Percentiles rank a stretch among this genome's conserved stretches.
Conservation (phyloP, 1,284 basidiomycete species). For the Nidula niveotomentosa region DNA sequence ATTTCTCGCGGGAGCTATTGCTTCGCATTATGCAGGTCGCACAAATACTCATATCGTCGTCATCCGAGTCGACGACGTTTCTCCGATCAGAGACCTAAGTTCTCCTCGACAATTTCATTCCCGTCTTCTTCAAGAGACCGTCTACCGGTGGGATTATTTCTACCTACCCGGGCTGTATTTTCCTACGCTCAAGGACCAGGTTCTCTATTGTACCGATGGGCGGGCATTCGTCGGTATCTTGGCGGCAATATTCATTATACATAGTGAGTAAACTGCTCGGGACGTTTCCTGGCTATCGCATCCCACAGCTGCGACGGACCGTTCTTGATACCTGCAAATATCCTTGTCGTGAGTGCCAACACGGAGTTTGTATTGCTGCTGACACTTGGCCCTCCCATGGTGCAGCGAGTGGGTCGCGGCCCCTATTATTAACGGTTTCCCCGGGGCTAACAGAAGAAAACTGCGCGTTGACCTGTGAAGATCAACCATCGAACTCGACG, state of each 20-base stretch:
- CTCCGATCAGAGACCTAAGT: not conserved
- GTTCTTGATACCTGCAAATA: not conserved
- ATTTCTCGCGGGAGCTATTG: not conserved
- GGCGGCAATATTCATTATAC: not conserved
- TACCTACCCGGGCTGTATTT: not conserved
- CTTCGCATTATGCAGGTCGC: not conserved
- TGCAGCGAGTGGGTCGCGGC: not conserved
- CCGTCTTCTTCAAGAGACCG: not conserved
- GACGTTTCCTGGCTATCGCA: not conserved
- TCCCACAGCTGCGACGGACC: not conserved
- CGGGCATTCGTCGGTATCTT: not conserved
- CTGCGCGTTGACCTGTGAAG: not conserved
- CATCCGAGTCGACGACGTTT: not conserved
- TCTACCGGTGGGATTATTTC: not conserved
- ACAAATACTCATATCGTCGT: not conserved
- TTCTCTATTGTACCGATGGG: not conserved
- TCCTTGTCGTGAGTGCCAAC: not conserved
- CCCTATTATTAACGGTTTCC: not conserved
- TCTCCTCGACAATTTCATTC: not conserved
- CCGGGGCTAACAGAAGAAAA: not conserved
- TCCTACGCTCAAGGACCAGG: not conserved
- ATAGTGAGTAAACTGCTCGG: not conserved
- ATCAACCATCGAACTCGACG: not conserved
- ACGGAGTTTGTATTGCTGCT: not conserved
- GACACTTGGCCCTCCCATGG: not conserved